Evolutionary conservation across 164 flowering plant species (phyloP).

Genomic region (Paratinospora sagittata): DNA sequence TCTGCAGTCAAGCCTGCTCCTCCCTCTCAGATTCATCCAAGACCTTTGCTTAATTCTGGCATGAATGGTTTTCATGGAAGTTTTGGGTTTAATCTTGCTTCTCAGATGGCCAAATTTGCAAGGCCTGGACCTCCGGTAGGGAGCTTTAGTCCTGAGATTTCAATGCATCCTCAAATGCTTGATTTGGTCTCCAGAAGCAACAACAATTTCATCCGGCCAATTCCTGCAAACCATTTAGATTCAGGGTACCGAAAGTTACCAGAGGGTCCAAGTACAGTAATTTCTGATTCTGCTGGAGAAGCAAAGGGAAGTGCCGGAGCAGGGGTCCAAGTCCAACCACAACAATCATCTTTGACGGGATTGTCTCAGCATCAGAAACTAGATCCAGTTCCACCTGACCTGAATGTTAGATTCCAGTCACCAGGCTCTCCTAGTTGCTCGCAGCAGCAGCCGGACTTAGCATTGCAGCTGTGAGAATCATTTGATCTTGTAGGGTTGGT

Average conservation of each 20-base stretch:
- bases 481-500: background rate
- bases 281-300: constrained; percentile 16
- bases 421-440: constrained; percentile 44
- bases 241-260: constrained; percentile 18
- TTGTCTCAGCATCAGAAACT: constrained; percentile 24
- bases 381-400: constrained; percentile 46
- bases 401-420: constrained; percentile 47
- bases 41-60: constrained; percentile 13
- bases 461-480: constrained; percentile 52
- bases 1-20: constrained; percentile 11
- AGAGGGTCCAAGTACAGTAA: constrained; percentile 18
- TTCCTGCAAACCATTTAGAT: constrained; percentile 6
- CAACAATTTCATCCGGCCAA: constrained; percentile 10
- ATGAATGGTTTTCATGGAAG: constrained; percentile 24
- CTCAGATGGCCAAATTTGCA: constrained; percentile 22
- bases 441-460: constrained; percentile 48
- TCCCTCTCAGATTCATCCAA: constrained; percentile 24
- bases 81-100: constrained; percentile 12
- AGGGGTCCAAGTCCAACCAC: constrained; percentile 14
- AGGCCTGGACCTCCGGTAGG: constrained; percentile 5
- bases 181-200: constrained; percentile 23
- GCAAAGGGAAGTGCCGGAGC: constrained; percentile 6
- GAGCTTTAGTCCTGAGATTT: background rate
- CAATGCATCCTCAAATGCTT: constrained; percentile 19
- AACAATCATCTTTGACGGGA: constrained; percentile 25